Conservation (phyloP, 2,329 filamentous ascomycete genomes). For the Coniochaeta hoffmannii region DNA sequence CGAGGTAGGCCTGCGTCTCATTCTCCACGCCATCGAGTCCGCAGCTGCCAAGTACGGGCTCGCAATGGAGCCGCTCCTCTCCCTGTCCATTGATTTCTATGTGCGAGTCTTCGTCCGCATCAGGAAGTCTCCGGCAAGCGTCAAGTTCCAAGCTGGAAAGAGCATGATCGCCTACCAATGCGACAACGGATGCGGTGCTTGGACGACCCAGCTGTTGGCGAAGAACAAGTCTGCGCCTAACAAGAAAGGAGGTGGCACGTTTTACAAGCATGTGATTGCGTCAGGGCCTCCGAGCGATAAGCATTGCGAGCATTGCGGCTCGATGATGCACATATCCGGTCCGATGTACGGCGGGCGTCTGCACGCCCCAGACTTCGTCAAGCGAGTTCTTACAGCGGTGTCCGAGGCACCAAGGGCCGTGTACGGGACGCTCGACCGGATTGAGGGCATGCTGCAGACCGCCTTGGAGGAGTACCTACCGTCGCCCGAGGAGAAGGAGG, state of each 20-base stretch:
- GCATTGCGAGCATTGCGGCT: constrained; percentile 75
- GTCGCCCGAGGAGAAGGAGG: constrained; percentile 22
- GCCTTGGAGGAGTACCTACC: constrained; percentile 66
- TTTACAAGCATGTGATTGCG: constrained; percentile 72
- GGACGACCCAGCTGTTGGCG: constrained; percentile 73
- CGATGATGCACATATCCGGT: constrained; percentile 78
- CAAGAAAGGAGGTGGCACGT: constrained; percentile 62
- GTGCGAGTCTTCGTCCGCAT: constrained; percentile 82
- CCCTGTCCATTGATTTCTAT: constrained; percentile 94
- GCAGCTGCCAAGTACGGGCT: constrained; percentile 81
- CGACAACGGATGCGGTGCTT: constrained; percentile 84
- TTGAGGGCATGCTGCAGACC: constrained; percentile 87
- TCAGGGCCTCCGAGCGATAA: constrained; percentile 60
- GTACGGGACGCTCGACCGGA: constrained; percentile 73
- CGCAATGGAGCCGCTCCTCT: constrained; percentile 82
- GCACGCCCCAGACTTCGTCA: constrained; percentile 77
- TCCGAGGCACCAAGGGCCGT: constrained; percentile 57
- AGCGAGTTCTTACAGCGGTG: constrained; percentile 66
- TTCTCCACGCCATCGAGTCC: constrained; percentile 73
- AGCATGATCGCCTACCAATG: constrained; percentile 93
- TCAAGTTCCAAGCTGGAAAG: constrained; percentile 86
- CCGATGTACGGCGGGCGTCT: constrained; percentile 93
- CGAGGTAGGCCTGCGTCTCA: constrained; percentile 80
- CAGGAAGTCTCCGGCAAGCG: constrained; percentile 69
- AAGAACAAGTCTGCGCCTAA: constrained; percentile 58